Percentiles rank a stretch among this genome's conserved stretches.
Evolutionary conservation across 495 filamentous ascomycete genomes (phyloP).

Genomic region (Aspergillus nanangensis): DNA sequence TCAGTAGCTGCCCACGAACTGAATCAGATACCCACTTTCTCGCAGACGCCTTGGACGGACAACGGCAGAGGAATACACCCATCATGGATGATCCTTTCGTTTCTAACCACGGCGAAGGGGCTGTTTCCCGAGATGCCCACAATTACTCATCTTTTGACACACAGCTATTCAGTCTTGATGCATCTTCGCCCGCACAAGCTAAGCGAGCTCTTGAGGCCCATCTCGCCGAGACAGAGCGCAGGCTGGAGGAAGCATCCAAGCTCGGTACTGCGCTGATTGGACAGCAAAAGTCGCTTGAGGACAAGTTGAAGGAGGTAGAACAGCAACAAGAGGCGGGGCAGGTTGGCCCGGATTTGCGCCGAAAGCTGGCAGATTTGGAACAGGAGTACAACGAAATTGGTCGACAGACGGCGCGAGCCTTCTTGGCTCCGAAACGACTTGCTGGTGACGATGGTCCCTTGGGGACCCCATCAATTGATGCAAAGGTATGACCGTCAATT

Average conservation of each 20-base stretch:
- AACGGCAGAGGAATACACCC: conserved; percentile 16
- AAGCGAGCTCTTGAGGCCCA: conserved; percentile 88
- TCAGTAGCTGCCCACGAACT: conserved; percentile 13
- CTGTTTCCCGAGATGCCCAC: conserved; percentile 49
- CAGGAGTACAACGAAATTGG: conserved; percentile 94
- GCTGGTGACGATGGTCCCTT: conserved; percentile 58
- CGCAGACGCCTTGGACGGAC: background rate
- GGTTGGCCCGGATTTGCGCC: conserved; percentile 76
- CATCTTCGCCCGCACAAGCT: conserved; percentile 75
- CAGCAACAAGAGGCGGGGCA: conserved; percentile 73
- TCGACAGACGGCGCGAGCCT: conserved; percentile 80
- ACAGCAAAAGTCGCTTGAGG: conserved; percentile 75
- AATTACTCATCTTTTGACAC: conserved; percentile 77
- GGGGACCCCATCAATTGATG: conserved; percentile 59
- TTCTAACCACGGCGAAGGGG: conserved; percentile 29
- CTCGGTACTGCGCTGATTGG: conserved; percentile 80
- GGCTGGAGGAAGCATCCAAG: conserved; percentile 85
- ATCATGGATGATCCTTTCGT: conserved; percentile 55
- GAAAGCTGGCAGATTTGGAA: conserved; percentile 82
- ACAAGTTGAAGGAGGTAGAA: conserved; percentile 80
- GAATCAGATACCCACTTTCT: background rate
- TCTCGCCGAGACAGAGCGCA: conserved; percentile 81
- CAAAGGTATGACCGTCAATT: conserved; percentile 45
- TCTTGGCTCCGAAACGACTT: conserved; percentile 74
- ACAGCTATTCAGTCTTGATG: conserved; percentile 71